Evolutionary conservation across 2,329 filamentous ascomycete genomes (phyloP), one percentile per base, ranked within the genome.

Genomic region (Ophiostoma novo-ulmi): DNA sequence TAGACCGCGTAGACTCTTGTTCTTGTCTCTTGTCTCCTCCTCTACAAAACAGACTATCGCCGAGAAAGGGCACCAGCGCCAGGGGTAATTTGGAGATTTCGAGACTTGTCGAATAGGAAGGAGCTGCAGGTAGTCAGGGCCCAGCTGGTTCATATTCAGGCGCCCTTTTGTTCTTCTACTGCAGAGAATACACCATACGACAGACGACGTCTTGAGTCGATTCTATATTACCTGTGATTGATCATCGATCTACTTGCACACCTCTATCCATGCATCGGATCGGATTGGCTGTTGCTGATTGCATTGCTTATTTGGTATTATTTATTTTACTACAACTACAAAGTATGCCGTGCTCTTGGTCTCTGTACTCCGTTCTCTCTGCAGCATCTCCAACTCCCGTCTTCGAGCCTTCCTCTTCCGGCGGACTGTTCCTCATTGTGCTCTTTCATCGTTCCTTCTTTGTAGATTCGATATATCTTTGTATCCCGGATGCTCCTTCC

Each of bases 1-100:
- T 69, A 71, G 70, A 71, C 70, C 70, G 68, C 68, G 68, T 70
- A 36, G 68, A 22, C 61, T 35, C 44, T 58, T 10, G 17, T 8
- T 35, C 44, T 58, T 10, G 17, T 8, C 26, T 63, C 20, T 44
- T 31, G 39, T 35, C 11, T 64, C 17, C 5, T 58, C 44, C 35
- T 52, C n/a, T 3, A 39, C 36, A 68, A 38, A 35, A 52, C 38
- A 41, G 55, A 71, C 55, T 65, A 55, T 26, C 63, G 38, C 63
- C 63, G 63, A 64, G 61, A 64, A 64, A 5, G 31, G 41, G 67
- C 52, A 41, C 41, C 66, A 67, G 26, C 63, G 14, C 38, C 58
- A 41, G 38, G 20, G 26, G 58, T 65, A 39, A 22, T 65, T 65
- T 39, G n/a, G 36, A n/a, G 61, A 31, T 20, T 64, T 64, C 17